Percentiles rank a stretch among this genome's conserved stretches.
Conservation (phyloP, 352 stramenopile species). For the Nothophytophthora sp. region DNA sequence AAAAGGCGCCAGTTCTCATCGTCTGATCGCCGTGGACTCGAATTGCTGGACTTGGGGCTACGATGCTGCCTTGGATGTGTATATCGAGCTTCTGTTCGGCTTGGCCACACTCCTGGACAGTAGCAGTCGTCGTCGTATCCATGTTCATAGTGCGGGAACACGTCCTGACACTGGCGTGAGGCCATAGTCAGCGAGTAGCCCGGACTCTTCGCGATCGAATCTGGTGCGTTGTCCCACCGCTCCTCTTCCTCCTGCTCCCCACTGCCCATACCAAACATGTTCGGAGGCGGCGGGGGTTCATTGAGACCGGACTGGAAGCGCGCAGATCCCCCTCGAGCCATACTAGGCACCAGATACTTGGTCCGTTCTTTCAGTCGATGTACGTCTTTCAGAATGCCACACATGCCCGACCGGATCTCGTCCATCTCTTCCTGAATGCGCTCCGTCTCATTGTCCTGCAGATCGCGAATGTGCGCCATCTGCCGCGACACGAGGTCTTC, state of each 20-base stretch:
- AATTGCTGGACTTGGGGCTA: conserved; percentile 29
- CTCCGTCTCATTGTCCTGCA: conserved; percentile 55
- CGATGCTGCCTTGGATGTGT: conserved; percentile 1
- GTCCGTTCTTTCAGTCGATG: conserved; percentile 70
- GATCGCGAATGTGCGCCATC: conserved; percentile 45
- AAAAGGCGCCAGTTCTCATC: conserved; percentile 31
- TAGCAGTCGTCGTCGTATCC: conserved; percentile 35
- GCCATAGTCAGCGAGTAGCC: conserved; percentile 37
- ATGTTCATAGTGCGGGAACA: conserved; percentile 29
- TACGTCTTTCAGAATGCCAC: conserved; percentile 63
- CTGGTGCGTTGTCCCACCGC: conserved; percentile 6
- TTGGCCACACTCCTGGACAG: conserved; percentile 24
- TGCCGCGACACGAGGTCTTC: conserved; percentile 52
- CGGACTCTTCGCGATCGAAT: conserved; percentile 7
- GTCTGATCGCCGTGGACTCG: conserved; percentile 28
- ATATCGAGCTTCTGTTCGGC: conserved; percentile 14
- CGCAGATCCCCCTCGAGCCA: conserved; percentile 24
- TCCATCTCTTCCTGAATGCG: conserved; percentile 63
- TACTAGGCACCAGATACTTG: conserved; percentile 63
- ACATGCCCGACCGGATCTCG: conserved; percentile 65
- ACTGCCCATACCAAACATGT: conserved; percentile 9
- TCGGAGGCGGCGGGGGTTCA: conserved; percentile 5
- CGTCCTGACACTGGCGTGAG: conserved; percentile 24
- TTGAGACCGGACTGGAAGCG: conserved; percentile 16
- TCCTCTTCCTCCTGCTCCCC: conserved; percentile 15